Base-by-base conservation (phyloP, 179 eudicot species). In the Silene coronaria region DNA sequence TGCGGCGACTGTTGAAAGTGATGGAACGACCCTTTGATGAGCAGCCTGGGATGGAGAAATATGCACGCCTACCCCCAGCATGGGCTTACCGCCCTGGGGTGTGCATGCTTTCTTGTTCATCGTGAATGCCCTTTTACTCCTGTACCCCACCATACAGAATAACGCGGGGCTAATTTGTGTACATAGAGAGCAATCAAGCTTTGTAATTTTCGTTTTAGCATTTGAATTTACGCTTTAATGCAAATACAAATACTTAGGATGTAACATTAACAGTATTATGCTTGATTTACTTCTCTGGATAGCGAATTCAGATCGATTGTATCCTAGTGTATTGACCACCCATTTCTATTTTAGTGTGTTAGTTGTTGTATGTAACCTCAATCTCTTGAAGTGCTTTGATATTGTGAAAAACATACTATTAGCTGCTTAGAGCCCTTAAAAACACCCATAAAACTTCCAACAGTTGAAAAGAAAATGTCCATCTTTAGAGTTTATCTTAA, bases 1-100 rank as follows among this genome's bases (percentile, higher is more conserved):
- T 96, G 45, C 84, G 90, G 4, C 72, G 86, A 53, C 76, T 96
- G 26, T 79, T 96, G 36, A 96, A 90, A 75, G 98, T 96, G 64
- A 89, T 96, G 92, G 88, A 88, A 72, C 78, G 90, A 61, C 98
- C 99, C 3, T 96, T 57, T 70, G 98, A 91, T 34, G 98, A 93
- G 23, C 98, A 93, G 74, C 97, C 98, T 1, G 99, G 97, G 64
- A 93, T 96, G 99, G 97, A 96, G 79, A 93, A 87, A 65, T 96
- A 96, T 63, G 97, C 99, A 10, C 93, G 99, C 4, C 79, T 96
- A 80, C 99, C 99, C 59, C 99, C 99, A 5, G 99, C 99, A 3
- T 96, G 99, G 97, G 99, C 99, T 26, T 96, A 93, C 82, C 89
- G 99, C 63, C 99, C 99, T 0, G 99, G 99, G 5, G 99, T 96